Evolutionary conservation across 2,329 filamentous ascomycete species (phyloP).

Genomic region (Monosporascus ibericus): DNA sequence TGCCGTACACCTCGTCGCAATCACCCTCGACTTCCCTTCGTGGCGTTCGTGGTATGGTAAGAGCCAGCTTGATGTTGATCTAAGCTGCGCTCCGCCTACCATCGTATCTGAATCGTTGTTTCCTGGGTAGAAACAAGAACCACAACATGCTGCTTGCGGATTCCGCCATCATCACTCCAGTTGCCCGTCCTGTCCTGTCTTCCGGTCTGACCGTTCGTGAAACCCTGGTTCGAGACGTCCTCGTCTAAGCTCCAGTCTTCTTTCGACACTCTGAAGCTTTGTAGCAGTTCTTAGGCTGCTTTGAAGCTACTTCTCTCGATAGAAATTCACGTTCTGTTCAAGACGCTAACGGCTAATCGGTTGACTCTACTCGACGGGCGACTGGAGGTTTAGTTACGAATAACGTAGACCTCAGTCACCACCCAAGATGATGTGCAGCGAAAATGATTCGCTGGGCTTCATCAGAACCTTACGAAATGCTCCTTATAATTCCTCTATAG

Average conservation of each 20-base stretch:
- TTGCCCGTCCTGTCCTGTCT: conserved; percentile 57
- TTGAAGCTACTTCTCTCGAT: conserved; percentile 35
- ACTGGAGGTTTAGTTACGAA: conserved; percentile 40
- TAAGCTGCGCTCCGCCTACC: conserved; percentile 26
- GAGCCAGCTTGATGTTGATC: conserved; percentile 24
- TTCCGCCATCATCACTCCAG: conserved; percentile 44
- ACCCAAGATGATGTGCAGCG: conserved; percentile 54
- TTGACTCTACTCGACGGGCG: conserved; percentile 48
- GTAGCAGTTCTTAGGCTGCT: conserved; percentile 31
- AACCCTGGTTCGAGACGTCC: conserved; percentile 37
- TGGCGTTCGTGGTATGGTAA: conserved; percentile 18
- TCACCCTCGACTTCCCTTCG: conserved; percentile 5
- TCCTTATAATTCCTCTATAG: conserved; percentile 65
- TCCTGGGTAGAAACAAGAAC: conserved; percentile 24
- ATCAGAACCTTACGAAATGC: conserved; percentile 42
- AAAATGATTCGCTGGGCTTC: conserved; percentile 47
- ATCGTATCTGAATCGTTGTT: conserved; percentile 24
- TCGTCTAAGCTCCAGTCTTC: conserved; percentile 38
- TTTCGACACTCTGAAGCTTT: conserved; percentile 38
- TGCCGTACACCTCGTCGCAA: background rate
- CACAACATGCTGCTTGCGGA: conserved; percentile 55
- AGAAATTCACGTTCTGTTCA: conserved; percentile 31
- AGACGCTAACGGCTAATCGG: conserved; percentile 37
- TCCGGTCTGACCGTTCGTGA: conserved; percentile 53
- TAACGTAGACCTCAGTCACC: conserved; percentile 21